A percentile compares a stretch with the other conserved stretches of the same genome.
Evolutionary conservation across 192 early-diverging fungal genomes (phyloP).

Genomic region (Backusella luteola): DNA sequence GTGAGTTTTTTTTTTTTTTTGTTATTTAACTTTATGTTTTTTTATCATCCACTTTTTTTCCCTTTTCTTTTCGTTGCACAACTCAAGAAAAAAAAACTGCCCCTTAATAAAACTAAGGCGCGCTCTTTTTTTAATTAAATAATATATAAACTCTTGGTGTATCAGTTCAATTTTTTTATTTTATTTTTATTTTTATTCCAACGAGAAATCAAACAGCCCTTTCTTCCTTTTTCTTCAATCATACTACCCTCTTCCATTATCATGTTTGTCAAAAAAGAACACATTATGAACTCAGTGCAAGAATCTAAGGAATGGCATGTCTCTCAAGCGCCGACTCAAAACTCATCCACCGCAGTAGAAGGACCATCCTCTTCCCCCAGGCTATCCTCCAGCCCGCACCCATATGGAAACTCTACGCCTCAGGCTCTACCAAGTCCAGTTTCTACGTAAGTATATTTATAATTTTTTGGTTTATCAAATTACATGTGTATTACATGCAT

Average conservation of each 20-base stretch:
- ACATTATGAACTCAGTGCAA: background rate
- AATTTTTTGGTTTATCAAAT: background rate
- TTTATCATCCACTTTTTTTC: background rate
- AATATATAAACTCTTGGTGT: background rate
- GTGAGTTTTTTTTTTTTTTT: background rate
- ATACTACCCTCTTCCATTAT: background rate
- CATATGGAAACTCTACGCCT: background rate
- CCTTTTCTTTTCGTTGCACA: background rate
- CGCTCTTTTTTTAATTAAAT: background rate
- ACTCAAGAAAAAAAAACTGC: background rate
- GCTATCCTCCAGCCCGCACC: background rate
- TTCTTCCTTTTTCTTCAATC: background rate
- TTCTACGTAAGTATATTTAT: background rate
- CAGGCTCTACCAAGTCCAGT: background rate
- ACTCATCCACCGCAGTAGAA: background rate
- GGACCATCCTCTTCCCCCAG: slow-evolving; percentile 6
- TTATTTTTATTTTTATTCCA: background rate
- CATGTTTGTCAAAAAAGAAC: background rate
- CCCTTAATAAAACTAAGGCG: background rate
- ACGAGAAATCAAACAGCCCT: background rate
- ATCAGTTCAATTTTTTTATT: background rate
- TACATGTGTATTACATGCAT: background rate
- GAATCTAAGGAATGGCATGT: slow-evolving; percentile 8
- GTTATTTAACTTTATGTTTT: background rate
- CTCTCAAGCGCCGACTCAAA: slow-evolving; percentile 8